Evolutionary conservation across 768 basidiomycete genomes (phyloP), one percentile per base, ranked within the genome.

Genomic region (Suillus placidus): DNA sequence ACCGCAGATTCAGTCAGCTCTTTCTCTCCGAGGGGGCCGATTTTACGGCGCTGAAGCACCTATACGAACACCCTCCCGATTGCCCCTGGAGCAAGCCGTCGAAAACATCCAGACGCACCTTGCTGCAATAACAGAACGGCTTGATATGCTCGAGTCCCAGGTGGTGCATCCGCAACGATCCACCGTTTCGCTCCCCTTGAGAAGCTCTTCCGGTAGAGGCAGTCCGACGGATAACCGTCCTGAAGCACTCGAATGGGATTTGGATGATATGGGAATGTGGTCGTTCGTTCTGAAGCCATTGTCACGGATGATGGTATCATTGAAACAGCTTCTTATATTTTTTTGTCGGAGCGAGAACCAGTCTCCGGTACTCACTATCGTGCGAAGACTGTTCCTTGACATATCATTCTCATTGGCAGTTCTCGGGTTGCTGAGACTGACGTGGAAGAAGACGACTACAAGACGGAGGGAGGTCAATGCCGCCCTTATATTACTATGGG

Each of bases 181-280:
- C 3, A 77, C 79, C 37, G 66, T 77, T 23, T 80, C 82, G 8
- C 72, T 75, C 45, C 79, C 82, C 52, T 79, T 82, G 7, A 76
- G 79, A 62, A 74, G 75, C 34, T 72, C 76, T 35, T 80, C 79
- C 40, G 79, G 81, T 55, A 78, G 82, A n/a, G 78, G 79, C 40
- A 85, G 83, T 42, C 83, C 84, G 6, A 71, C 80, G 40, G 73
- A 76, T 47, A 71, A 78, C 4, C 73, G 72, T 40, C 37, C 66
- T 63, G 77, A 75, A 38, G 66, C 42, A 13, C 75, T 77, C 38
- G 76, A 81, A 23, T 92, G 89, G 88, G 89, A 93, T 72, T 72
- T 91, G n/a, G 85, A 92, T 60, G 91, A 94, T 73, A 80, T 94
- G 73, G 93, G 93, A 56, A 84, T 94, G 80, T 95, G 93, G 93